Evolutionary conservation across 2,329 filamentous ascomycete species (phyloP).

Genomic region (Berkeleyomyces basicola): DNA sequence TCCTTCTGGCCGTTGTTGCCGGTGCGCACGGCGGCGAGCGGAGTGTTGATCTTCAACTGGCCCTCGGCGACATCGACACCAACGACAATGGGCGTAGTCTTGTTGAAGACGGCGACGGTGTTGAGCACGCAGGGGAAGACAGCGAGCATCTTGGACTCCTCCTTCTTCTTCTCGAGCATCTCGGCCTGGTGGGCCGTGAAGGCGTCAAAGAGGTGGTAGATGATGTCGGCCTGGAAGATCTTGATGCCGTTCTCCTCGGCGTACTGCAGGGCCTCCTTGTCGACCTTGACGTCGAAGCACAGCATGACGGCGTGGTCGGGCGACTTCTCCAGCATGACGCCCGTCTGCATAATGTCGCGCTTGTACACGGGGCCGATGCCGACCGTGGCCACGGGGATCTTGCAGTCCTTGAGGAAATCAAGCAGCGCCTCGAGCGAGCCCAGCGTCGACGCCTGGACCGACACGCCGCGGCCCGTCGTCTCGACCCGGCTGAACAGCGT

Average conservation of each 20-base stretch:
- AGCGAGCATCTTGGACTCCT: slow-evolving; percentile 85
- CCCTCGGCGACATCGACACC: slow-evolving; percentile 94
- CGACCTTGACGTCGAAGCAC: slow-evolving; percentile 98
- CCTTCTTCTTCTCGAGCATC: slow-evolving; percentile 80
- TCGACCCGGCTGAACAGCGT: slow-evolving; percentile 82
- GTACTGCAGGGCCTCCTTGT: slow-evolving; percentile 84
- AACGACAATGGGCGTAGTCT: slow-evolving; percentile 86
- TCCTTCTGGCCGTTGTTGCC: slow-evolving; percentile 75
- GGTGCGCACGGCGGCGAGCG: slow-evolving; percentile 70
- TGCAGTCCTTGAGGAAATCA: slow-evolving; percentile 87
- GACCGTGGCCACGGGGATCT: slow-evolving; percentile 95
- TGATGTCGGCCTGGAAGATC: slow-evolving; percentile 97
- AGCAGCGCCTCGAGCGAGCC: slow-evolving; percentile 91
- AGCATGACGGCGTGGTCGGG: slow-evolving; percentile 98
- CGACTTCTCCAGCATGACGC: slow-evolving; percentile 89
- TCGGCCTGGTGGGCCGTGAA: slow-evolving; percentile 92
- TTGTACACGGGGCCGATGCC: slow-evolving; percentile 96
- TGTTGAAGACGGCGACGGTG: slow-evolving; percentile 93
- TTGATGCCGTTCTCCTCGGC: slow-evolving; percentile 91
- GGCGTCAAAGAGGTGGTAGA: slow-evolving; percentile 93
- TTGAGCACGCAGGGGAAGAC: slow-evolving; percentile 92
- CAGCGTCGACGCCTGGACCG: slow-evolving; percentile 90
- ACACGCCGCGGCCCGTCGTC: slow-evolving; percentile 85
- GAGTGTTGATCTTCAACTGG: slow-evolving; percentile 70
- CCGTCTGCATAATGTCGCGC: slow-evolving; percentile 89